These are phyloP conservation scores for Solanum stenotomum DNA, from an alignment of 257 asterid species.

Conservation along the genomic window DNA sequence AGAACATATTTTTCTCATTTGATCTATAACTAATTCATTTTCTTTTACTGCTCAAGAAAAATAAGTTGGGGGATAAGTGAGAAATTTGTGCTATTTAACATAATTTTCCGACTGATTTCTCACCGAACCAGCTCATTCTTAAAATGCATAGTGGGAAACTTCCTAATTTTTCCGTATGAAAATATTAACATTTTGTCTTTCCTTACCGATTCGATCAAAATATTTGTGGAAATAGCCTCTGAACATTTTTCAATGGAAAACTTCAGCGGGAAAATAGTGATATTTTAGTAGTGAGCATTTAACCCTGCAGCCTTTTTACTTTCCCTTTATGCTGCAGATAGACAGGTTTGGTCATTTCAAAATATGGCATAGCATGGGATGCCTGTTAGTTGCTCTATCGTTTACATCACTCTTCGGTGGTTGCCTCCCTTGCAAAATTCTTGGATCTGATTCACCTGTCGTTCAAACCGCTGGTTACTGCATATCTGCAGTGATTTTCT, in stretches of 20 bases:
- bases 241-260: too few relatives aligned
- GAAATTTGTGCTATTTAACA: background rate
- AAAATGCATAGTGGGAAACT: background rate
- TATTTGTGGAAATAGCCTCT: too few relatives aligned
- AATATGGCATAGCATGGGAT: slow-evolving; percentile 75
- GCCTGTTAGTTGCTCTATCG: slow-evolving; percentile 65
- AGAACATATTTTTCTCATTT: background rate
- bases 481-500: slow-evolving; percentile 70
- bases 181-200: background rate
- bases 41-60: background rate
- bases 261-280: background rate
- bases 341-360: slow-evolving; percentile 78
- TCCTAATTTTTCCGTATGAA: background rate
- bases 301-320: background rate
- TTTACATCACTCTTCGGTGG: slow-evolving; percentile 93
- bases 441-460: slow-evolving; percentile 49
- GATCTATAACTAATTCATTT: background rate
- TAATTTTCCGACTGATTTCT: too few relatives aligned
- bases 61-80: background rate
- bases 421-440: slow-evolving; percentile 68
- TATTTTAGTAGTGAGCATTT: background rate
- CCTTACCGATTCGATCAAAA: background rate
- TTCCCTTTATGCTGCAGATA: slow-evolving; percentile 35
- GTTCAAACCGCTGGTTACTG: slow-evolving; percentile 57
- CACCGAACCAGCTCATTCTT: background rate